These are phyloP conservation scores for Russula lepida DNA, from an alignment of 768 basidiomycete genomes.

Conservation along the genomic window DNA sequence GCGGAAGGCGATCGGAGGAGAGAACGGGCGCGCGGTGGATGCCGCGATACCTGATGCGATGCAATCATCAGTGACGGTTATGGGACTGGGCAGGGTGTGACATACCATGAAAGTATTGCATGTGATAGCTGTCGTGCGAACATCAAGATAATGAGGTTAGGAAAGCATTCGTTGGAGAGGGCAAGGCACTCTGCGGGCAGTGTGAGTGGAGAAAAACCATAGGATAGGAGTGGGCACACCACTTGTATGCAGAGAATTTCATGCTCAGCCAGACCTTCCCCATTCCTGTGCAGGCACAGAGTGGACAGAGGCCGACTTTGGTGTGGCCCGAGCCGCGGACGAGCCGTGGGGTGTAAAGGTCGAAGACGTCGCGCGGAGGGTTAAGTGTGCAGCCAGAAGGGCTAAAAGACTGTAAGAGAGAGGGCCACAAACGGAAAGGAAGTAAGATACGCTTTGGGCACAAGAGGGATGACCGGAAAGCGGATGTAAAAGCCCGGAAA, in stretches of 20 bases:
- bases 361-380: slow-evolving; percentile 47
- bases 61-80: background rate
- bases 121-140: slow-evolving; percentile 51
- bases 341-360: slow-evolving; percentile 74
- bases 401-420: slow-evolving; percentile 3
- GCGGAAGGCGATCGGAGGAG: slow-evolving; percentile 63
- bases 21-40: slow-evolving; percentile 60
- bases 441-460: slow-evolving; percentile 4
- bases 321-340: slow-evolving; percentile 58
- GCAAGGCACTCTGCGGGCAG: background rate
- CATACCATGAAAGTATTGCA: slow-evolving; percentile 74
- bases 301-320: slow-evolving; percentile 72
- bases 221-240: slow-evolving; percentile 32
- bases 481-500: slow-evolving; percentile 63
- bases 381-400: slow-evolving; percentile 44
- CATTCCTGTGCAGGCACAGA: slow-evolving; percentile 65
- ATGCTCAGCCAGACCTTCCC: slow-evolving; percentile 64
- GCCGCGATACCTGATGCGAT: slow-evolving; percentile 55
- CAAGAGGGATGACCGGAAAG: slow-evolving; percentile 48
- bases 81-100: background rate
- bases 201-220: background rate
- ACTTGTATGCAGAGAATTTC: slow-evolving; percentile 82
- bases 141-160: background rate
- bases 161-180: background rate
- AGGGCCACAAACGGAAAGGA: background rate